Conservation (phyloP, 345 rosid species). For the Rhizophora mangle region DNA sequence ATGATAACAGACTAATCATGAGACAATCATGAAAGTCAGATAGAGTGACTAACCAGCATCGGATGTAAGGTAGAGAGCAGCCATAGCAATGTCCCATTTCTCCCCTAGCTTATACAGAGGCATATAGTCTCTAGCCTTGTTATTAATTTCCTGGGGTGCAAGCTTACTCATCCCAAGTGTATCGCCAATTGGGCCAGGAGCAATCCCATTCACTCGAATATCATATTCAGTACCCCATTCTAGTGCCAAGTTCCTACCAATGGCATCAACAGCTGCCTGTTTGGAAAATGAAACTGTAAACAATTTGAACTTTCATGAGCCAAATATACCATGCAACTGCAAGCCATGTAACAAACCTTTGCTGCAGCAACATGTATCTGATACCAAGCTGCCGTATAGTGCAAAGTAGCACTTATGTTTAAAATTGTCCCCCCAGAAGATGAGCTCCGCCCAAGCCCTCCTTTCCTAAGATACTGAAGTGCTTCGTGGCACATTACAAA, state of each 20-base stretch:
- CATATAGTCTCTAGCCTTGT: conserved; percentile 18
- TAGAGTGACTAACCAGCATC: conserved; percentile 39
- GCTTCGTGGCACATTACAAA: conserved; percentile 55
- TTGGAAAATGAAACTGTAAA: not conserved
- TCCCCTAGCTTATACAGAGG: conserved; percentile 39
- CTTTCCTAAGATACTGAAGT: conserved; percentile 40
- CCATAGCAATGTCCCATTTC: conserved; percentile 65
- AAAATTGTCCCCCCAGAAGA: conserved; percentile 36
- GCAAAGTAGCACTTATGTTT: conserved; percentile 47
- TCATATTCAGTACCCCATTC: conserved; percentile 59
- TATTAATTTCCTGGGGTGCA: conserved; percentile 32
- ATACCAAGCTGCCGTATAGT: conserved; percentile 48
- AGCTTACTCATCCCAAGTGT: conserved; percentile 47
- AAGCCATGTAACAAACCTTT: conserved; percentile 28
- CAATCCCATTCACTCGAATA: conserved; percentile 51
- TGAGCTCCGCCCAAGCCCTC: conserved; percentile 32
- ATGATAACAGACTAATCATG: no score
- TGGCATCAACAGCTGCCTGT: conserved; percentile 55
- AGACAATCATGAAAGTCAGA: no score
- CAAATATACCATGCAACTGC: not conserved
- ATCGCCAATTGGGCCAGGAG: conserved; percentile 50
- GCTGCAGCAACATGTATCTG: conserved; percentile 56
- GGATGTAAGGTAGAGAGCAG: conserved; percentile 46
- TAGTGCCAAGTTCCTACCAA: conserved; percentile 50
- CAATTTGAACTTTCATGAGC: not conserved